Evolutionary conservation across 2,329 filamentous ascomycete species (phyloP), one percentile per base, ranked within the genome.

Genomic region (Pseudogymnoascus sp.): DNA sequence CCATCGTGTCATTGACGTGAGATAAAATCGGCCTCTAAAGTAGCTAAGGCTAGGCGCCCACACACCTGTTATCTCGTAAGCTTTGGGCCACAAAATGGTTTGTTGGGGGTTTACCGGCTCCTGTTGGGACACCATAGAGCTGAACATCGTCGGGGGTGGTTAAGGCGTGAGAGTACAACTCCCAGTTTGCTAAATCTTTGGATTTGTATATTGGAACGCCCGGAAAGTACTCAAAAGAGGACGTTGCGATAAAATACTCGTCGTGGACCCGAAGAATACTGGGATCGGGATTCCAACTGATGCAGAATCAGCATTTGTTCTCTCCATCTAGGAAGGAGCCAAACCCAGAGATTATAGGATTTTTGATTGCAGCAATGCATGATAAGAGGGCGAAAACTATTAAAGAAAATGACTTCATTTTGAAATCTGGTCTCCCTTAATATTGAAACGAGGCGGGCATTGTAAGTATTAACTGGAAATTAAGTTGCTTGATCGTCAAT

Each of bases 201-300:
- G 79, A 81, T 63, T 83, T 79, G 65, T 83, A 81, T 50, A 84
- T 80, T 3, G 79, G 80, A 2, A 79, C 76, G 0, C 79, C 80
- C 0, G 81, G 81, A 63, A 78, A 82, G 71, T 78, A 82, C 69
- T 84, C 81, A 64, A 84, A 84, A 0, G 79, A 79, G 0, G 81
- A 83, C 1, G 79, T 82, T 4, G 78, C 79, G 21, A 83, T 75
- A 70, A 80, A 83, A 68, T 79, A 84, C 67, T 81, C 79, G 44
- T 76, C 67, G 6, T 74, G 74, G 19, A 82, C 78, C 2, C 80
- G 74, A 10, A 82, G 66, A 40, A 83, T 77, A 0, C 81, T 81
- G 0, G 81, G 81, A 66, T 84, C 81, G 11, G 81, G 78, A 64
- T 83, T 82, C 70, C 80, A 83, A 14, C 81, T 44, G n/a, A 16